phyloP scores from a whole-genome alignment of 495 filamentous ascomycete genomes.

The Articulospora tetracladia region DNA sequence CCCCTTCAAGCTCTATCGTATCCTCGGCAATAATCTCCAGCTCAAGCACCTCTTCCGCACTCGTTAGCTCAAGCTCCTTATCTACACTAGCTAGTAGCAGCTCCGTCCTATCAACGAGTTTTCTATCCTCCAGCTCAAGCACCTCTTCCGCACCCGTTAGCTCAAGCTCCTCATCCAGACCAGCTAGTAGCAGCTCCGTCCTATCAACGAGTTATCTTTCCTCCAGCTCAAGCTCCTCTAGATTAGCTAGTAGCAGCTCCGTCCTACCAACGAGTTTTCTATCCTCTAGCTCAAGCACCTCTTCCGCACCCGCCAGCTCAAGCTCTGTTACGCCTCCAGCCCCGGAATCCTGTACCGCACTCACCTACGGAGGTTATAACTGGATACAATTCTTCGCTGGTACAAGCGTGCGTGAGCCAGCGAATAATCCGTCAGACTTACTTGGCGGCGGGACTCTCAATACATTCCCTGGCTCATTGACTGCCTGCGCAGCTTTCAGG shows the following conservation, averaged over 20 bases:
- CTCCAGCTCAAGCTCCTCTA: background rate
- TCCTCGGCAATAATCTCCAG: background rate
- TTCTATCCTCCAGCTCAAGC: background rate
- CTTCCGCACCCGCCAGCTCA: too few species aligned
- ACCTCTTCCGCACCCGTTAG: background rate
- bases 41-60: background rate
- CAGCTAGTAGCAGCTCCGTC: background rate
- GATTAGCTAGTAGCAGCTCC: background rate
- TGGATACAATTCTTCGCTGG: background rate
- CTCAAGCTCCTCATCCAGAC: background rate
- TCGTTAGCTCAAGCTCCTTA: background rate
- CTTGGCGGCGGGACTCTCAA: background rate
- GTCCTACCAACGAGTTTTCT: background rate
- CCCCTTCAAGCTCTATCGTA: too few species aligned
- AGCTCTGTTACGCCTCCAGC: background rate
- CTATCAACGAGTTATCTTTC: background rate
- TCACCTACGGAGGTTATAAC: too few species aligned
- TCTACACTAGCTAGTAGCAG: background rate
- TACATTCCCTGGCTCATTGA: background rate
- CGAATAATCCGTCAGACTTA: background rate
- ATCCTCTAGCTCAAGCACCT: too few species aligned
- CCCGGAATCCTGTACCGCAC: background rate
- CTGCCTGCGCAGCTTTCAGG: background rate
- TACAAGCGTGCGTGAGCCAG: background rate
- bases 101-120: background rate